A percentile compares a stretch with the other conserved stretches of the same genome.
Evolutionary conservation across 257 asterid species (phyloP).

Genomic region (Catharanthus roseus): DNA sequence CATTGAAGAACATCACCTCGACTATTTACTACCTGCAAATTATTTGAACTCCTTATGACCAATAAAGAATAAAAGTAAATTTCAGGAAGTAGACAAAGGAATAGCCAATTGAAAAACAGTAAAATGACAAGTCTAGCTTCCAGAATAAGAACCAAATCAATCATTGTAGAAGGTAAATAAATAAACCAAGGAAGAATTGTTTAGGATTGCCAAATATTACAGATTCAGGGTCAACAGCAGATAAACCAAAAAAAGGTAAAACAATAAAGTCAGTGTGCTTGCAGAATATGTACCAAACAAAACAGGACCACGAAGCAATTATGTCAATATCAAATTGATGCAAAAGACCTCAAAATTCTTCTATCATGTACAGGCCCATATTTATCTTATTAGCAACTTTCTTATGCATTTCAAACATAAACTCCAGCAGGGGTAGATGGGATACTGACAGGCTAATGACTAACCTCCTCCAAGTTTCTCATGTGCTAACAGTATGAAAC

Average conservation of each 20-base stretch:
- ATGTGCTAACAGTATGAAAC: too few relatives aligned
- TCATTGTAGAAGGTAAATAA: not conserved
- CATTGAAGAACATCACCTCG: conserved; percentile 80
- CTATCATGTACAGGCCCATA: not conserved
- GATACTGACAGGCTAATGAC: too few relatives aligned
- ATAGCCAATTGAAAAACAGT: not conserved
- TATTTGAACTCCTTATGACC: conserved; percentile 14
- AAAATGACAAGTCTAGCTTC: not conserved
- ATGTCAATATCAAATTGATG: not conserved
- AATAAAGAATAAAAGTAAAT: not conserved
- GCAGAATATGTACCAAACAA: not conserved
- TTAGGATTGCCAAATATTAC: not conserved
- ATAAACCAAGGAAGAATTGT: not conserved
- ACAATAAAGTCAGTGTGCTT: not conserved
- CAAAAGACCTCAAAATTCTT: not conserved
- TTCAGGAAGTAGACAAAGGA: not conserved
- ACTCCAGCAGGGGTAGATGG: not conserved
- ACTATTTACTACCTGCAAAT: conserved; percentile 66
- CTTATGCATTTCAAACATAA: not conserved
- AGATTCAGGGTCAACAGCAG: not conserved
- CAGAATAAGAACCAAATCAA: not conserved
- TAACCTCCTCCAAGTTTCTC: too few relatives aligned
- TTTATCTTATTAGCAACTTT: not conserved
- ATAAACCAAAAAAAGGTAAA: not conserved
- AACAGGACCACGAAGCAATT: not conserved